Base-by-base conservation (phyloP, 805 yeast genomes). In the Wickerhamomyces sydowiorum region DNA sequence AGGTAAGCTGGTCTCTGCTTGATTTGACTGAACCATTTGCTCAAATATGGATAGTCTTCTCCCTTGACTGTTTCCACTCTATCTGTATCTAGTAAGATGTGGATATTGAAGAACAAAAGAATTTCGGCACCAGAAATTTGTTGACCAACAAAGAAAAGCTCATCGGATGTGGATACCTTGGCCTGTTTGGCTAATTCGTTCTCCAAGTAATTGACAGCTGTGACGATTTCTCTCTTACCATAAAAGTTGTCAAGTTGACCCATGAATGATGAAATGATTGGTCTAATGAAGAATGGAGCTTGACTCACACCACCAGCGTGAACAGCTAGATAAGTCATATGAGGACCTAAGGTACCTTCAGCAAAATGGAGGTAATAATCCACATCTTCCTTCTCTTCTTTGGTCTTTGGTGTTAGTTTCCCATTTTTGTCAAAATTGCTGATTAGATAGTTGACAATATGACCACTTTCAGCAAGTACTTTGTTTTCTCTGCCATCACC, bases 301-400 rank as follows among this genome's bases (percentile, higher is more conserved):
- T 54, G 51, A 6, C 65, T 49, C 4, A 60, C 49, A 44, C 66
- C 71, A 6, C 72, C 73, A 21, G 61, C 61, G 4, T 67, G 56
- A 20, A 61, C 54, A 35, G 69, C 39, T 22, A 60, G 53, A 44
- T 64, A 66, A 57, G 64, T 64, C 40, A 14, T 56, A 8, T 67
- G 60, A 5, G 78, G 76, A 55, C 75, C 80, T 15, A 83, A 55
- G 19, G 85, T 70, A 1, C 80, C 85, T 58, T 84, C 91, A n/a
- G 74, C 57, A 50, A 73, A 78, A 52, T 76, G 77, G 34, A 76
- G 59, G 47, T 62, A 78, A 54, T 73, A 81, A 44, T 73, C 74
- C 28, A 76, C 70, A 32, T 60, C 44, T 17, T 70, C 69, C 36
- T 61, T 59, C 18, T 71, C 76, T 6, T 66, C 65, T 7, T 58